phyloP scores from a whole-genome alignment of 140 eudicot species.

The Erigeron philadelphicus region DNA sequence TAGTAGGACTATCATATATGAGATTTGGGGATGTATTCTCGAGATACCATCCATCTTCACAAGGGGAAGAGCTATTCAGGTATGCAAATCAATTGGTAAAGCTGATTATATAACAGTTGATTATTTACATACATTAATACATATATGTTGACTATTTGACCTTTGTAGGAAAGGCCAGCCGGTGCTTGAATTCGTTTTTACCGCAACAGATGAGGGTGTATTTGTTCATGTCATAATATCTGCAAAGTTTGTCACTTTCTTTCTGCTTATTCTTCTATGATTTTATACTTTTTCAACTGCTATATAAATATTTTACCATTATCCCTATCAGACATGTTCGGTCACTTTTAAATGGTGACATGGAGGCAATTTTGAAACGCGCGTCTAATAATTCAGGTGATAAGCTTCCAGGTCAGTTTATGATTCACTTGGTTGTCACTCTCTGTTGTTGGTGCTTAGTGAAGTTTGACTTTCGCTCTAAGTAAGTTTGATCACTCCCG shows the following conservation, averaged over 20 bases:
- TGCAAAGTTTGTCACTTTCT: constrained; percentile 62
- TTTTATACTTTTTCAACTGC: constrained; percentile 1
- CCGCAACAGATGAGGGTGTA: constrained; percentile 86
- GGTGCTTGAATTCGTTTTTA: constrained; percentile 75
- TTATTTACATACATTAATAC: constrained; percentile 8
- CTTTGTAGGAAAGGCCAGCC: constrained; percentile 89
- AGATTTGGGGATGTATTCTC: constrained; percentile 92
- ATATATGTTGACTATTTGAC: constrained; percentile 7
- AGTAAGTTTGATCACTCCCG: constrained; percentile 4
- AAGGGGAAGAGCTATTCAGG: constrained; percentile 89
- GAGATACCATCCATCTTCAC: constrained; percentile 72
- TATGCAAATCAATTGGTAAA: constrained; percentile 21
- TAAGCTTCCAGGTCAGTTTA: constrained; percentile 63
- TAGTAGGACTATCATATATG: constrained; percentile 69
- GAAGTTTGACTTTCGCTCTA: constrained; percentile 15
- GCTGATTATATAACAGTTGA: not conserved
- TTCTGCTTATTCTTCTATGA: not conserved
- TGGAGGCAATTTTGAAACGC: constrained; percentile 56
- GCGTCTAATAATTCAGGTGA: constrained; percentile 45
- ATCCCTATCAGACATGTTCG: constrained; percentile 72
- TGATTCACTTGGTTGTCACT: not conserved
- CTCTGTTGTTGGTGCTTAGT: constrained; percentile 9
- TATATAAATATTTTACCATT: constrained; percentile 16
- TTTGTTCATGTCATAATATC: constrained; percentile 86
- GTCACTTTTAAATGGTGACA: constrained; percentile 67